Percentiles rank a stretch among this genome's conserved stretches.
phyloP scores from a whole-genome alignment of 2,329 filamentous ascomycete genomes.

The Diaporthe vexans region DNA sequence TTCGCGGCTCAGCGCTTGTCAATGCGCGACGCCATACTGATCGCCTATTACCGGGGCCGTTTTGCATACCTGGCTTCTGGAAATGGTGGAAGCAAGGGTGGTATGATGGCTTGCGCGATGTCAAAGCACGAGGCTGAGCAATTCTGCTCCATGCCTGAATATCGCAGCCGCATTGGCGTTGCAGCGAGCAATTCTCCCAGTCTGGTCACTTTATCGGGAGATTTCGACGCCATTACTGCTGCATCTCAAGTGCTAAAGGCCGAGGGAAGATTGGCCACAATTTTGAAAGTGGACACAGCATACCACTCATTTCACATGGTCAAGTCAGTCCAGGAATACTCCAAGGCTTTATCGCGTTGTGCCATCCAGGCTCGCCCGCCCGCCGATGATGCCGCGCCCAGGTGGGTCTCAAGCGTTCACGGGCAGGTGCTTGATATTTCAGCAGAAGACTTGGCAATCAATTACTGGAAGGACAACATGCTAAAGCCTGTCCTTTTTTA shows the following conservation, averaged over 20 bases:
- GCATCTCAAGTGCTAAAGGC: slow-evolving; percentile 44
- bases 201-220: slow-evolving; percentile 55
- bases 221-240: slow-evolving; percentile 48
- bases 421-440: slow-evolving; percentile 42
- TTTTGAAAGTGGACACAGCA: slow-evolving; percentile 59
- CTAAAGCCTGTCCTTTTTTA: slow-evolving; percentile 58
- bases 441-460: slow-evolving; percentile 42
- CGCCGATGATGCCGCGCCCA: slow-evolving; percentile 45
- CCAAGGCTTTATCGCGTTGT: slow-evolving; percentile 48
- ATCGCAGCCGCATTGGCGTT: slow-evolving; percentile 48
- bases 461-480: slow-evolving; percentile 64
- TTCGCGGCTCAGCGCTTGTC: slow-evolving; percentile 56
- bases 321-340: slow-evolving; percentile 51
- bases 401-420: slow-evolving; percentile 59
- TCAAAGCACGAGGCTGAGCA: slow-evolving; percentile 46
- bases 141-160: slow-evolving; percentile 45
- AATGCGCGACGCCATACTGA: slow-evolving; percentile 54
- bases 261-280: slow-evolving; percentile 51
- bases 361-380: slow-evolving; percentile 46
- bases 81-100: slow-evolving; percentile 44
- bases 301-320: slow-evolving; percentile 66
- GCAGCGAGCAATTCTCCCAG: slow-evolving; percentile 51
- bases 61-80: slow-evolving; percentile 47
- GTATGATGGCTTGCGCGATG: slow-evolving; percentile 55
- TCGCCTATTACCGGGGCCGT: slow-evolving; percentile 58